Base-by-base conservation (phyloP, 257 asterid genomes). In the Prunella vulgaris region DNA sequence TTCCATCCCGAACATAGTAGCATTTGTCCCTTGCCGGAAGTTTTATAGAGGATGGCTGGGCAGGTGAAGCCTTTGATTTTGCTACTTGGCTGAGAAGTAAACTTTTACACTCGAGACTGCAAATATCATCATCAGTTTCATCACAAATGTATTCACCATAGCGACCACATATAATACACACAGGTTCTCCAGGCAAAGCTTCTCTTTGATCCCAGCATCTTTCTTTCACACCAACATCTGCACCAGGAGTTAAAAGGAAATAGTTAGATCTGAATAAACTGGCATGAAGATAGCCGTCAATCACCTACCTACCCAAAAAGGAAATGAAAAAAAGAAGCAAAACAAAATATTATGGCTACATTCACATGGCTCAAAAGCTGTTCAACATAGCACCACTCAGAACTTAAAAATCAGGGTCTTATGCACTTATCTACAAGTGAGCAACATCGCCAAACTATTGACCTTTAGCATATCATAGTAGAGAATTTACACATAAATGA, bases 101-200 rank as follows among this genome's bases (percentile, higher is more conserved):
- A 40, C 62, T 64, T 68, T 93, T 93, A 76, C 98, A 93, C 73
- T 93, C 97, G 30, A 88, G 72, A 69, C 98, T 90, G 81, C 98
- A 92, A 63, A 92, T 38, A 74, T 90, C 98, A 77, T 90, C 97
- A 65, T 92, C 90, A 14, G 97, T 90, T 73, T 90, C 92, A 44
- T 90, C 92, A 66, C 98, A 93, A 64, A 93, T 85, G 74, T 93
- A 93, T 82, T 93, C 98, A 56, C 98, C 98, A 53, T 85, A 93
- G 35, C 97, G 90, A 58, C 96, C 94, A 64, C 98, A 93, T 64
- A 90, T 73, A 37, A 75, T 70, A 67, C 98, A 93, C 44, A 56
- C 78, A 58, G 95, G 95, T 56, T 93, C 98, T 48, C 93, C 97
- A 0, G 88, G 81, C 58, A 82, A 59, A 70, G 96, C 95, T 79